These are phyloP conservation scores for Diaporthe citri DNA, from an alignment of 2,329 filamentous ascomycete species.

Conservation along the genomic window DNA sequence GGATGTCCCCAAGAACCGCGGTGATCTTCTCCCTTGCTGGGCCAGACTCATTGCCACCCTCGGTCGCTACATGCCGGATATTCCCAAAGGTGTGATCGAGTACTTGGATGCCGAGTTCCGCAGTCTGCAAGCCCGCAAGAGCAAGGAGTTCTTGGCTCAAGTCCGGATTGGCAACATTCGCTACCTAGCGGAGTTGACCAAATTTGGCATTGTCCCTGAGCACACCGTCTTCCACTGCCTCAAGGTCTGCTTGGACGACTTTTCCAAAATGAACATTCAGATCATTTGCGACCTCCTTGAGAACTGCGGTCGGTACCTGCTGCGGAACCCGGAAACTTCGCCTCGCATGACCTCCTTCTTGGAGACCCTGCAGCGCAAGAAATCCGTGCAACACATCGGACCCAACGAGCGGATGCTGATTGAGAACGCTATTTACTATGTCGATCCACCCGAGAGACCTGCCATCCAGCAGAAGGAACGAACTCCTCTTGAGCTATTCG, in stretches of 20 bases:
- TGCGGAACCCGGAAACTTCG: constrained; percentile 92
- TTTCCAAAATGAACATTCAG: constrained; percentile 98
- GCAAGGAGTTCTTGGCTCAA: constrained; percentile 96
- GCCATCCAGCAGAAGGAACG: constrained; percentile 98
- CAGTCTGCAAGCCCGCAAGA: constrained; percentile 94
- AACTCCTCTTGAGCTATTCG: constrained; percentile 91
- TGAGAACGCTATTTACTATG: constrained; percentile 97
- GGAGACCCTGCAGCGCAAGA: constrained; percentile 95
- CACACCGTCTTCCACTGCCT: constrained; percentile 99
- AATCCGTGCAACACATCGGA: constrained; percentile 92
- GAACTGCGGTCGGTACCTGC: constrained; percentile 93
- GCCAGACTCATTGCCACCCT: constrained; percentile 93
- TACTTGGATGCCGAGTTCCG: constrained; percentile 97
- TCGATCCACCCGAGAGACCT: constrained; percentile 92
- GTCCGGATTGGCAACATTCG: constrained; percentile 94
- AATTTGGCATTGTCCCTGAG: constrained; percentile 97
- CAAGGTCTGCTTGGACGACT: constrained; percentile 97
- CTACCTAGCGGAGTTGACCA: constrained; percentile 97
- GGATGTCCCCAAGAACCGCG: constrained; percentile 93
- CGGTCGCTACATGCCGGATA: constrained; percentile 92
- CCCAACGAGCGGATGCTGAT: constrained; percentile 98
- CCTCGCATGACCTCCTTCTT: constrained; percentile 94
- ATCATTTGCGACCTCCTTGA: constrained; percentile 97
- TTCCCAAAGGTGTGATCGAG: constrained; percentile 90
- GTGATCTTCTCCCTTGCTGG: constrained; percentile 91